phyloP scores from a whole-genome alignment of 202 grass and related monocot species.

The Digitaria exilis region DNA sequence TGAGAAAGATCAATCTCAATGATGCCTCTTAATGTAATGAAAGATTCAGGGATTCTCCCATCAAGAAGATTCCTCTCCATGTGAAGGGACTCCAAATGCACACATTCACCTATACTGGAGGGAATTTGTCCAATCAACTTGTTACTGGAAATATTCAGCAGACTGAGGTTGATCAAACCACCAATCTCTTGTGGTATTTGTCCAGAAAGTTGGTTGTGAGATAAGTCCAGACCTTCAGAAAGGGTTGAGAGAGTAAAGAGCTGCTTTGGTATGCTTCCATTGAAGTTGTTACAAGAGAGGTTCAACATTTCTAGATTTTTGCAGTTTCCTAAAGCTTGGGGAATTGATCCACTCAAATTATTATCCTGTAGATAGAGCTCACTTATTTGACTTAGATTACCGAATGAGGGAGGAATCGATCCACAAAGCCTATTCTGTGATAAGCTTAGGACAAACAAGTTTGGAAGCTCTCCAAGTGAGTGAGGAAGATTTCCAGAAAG shows the following conservation, averaged over 20 bases:
- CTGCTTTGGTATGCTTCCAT: slow-evolving; percentile 45
- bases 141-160: slow-evolving; percentile 47
- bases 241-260: slow-evolving; percentile 37
- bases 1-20: slow-evolving; percentile 52
- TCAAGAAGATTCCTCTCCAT: slow-evolving; percentile 50
- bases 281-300: slow-evolving; percentile 44
- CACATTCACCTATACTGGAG: slow-evolving; percentile 40
- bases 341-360: slow-evolving; percentile 40
- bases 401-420: slow-evolving; percentile 31
- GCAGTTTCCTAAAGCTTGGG: slow-evolving; percentile 29
- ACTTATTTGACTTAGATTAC: slow-evolving; percentile 33
- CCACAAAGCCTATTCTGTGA: slow-evolving; percentile 48
- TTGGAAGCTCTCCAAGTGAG: slow-evolving; percentile 34
- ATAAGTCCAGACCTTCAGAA: slow-evolving; percentile 38
- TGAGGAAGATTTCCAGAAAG: slow-evolving; percentile 35
- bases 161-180: slow-evolving; percentile 27
- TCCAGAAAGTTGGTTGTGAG: slow-evolving; percentile 51
- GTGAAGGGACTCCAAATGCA: slow-evolving; percentile 46
- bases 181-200: slow-evolving; percentile 43
- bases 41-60: slow-evolving; percentile 45
- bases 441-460: slow-evolving; percentile 35
- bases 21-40: slow-evolving; percentile 40
- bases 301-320: slow-evolving; percentile 17
- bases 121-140: slow-evolving; percentile 46
- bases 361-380: slow-evolving; percentile 50